phyloP scores from a whole-genome alignment of 1,284 basidiomycete species.

The Rhodotorula mucilaginosa region DNA sequence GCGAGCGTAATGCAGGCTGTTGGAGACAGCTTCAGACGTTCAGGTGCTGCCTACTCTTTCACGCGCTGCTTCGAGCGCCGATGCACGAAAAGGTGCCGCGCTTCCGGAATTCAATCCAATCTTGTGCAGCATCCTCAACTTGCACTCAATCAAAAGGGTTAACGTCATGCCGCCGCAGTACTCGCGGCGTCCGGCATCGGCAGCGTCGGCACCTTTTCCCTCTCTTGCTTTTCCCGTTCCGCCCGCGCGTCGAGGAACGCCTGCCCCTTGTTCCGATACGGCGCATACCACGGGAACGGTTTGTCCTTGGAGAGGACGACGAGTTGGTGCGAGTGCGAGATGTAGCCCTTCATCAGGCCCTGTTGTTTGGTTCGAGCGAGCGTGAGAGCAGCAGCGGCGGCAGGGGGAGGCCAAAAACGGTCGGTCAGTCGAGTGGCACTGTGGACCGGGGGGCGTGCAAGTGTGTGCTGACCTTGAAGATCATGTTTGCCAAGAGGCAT shows the following conservation, averaged over 20 bases:
- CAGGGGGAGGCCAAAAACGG: neutral
- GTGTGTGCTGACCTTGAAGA: constrained; percentile 62
- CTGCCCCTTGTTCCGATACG: constrained; percentile 9
- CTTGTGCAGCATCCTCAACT: too few species aligned
- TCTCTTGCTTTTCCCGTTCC: constrained; percentile 4
- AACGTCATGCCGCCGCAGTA: neutral
- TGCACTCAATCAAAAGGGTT: neutral
- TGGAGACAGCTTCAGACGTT: too few species aligned
- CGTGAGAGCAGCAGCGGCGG: neutral
- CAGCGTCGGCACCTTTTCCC: neutral
- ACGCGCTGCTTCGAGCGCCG: too few species aligned
- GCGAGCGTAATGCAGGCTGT: too few species aligned
- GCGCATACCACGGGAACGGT: constrained; percentile 64
- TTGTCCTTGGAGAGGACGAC: constrained; percentile 79
- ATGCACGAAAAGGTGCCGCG: too few species aligned
- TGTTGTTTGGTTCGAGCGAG: constrained; percentile 23
- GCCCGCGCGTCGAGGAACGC: neutral
- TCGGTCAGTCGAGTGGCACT: too few species aligned
- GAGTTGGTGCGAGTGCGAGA: constrained; percentile 90
- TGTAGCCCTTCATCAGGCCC: constrained; percentile 89
- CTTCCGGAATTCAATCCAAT: too few species aligned
- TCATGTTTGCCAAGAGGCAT: constrained; percentile 90
- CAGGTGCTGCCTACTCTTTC: too few species aligned
- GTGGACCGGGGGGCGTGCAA: neutral
- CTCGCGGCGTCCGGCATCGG: neutral